Base-by-base conservation (phyloP, 2,329 filamentous ascomycete species). In the Xylariaceae sp. region DNA sequence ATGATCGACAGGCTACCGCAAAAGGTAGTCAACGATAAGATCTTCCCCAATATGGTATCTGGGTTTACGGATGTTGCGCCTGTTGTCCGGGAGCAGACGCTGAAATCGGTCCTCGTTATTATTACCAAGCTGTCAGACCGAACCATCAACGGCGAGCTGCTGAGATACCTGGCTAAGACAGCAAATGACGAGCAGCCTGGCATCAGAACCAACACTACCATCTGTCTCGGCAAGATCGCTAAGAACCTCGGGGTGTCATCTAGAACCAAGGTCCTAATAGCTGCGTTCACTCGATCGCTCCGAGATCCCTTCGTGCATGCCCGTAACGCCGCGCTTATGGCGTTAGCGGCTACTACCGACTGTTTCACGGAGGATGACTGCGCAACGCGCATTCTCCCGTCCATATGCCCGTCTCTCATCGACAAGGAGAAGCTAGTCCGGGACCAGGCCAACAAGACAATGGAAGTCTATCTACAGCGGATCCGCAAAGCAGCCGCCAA, bases 131-230 rank as follows among this genome's bases (percentile, higher is more conserved):
- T 99, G 0, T 96, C 92, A 1, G 95, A 99, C 67, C 86, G 95
- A 40, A 90, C 90, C 7, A 88, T 98, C 65, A 99, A 99, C 65
- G 93, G 95, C 51, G 95, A 99, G 65, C 81, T 99, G 10, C 78
- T 99, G 20, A 90, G 89, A 66, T 89, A 96, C 69, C 81, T 99
- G 23, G 95, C 95, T 43, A 97, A 96, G 73, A 97, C 93, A 1
- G 92, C 95, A 44, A 99, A 98, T 66, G 95, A 99, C 61, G 95
- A 98, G 67, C 93, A 99, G 69, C 92, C 95, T 1, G 95, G 95
- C 0, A 99, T 99, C 63, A 86, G 95, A 59, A 99, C 95, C 7
- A 99, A 99, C 71, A 99, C 95, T 0, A 99, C 95, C 1, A 99
- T 99, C 53, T 98, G 93, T 70, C 77, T 99, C 0, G 95, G 95